phyloP scores from a whole-genome alignment of 257 asterid genomes.

The Solanum etuberosum region DNA sequence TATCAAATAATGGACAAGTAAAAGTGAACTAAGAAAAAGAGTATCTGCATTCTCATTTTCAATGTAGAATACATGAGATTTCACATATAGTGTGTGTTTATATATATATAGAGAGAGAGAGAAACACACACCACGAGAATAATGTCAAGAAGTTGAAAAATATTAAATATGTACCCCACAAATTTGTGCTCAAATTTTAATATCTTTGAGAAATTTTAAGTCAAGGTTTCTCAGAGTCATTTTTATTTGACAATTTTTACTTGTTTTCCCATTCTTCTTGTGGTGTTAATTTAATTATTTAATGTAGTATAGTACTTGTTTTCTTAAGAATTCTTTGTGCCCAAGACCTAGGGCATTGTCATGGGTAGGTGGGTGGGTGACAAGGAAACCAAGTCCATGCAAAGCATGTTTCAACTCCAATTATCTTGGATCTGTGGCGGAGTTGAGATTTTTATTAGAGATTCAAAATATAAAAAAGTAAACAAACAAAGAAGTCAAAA shows the following conservation, averaged over 20 bases:
- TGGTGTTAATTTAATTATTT: not conserved
- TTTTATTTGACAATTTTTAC: not conserved
- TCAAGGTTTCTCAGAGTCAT: not conserved
- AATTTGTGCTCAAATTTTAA: not conserved
- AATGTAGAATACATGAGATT: not conserved
- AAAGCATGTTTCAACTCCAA: not conserved
- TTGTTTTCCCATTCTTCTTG: not conserved
- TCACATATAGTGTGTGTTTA: not conserved
- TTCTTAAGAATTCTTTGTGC: not conserved
- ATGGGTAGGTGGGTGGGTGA: not conserved
- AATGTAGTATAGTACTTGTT: not conserved
- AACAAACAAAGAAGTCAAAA: not conserved
- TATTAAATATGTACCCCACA: not conserved
- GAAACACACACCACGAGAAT: not conserved
- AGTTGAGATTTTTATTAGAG: not conserved
- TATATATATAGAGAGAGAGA: not conserved
- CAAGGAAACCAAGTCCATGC: not conserved
- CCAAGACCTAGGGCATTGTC: not conserved
- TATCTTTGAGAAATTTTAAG: not conserved
- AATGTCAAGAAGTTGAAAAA: not conserved
- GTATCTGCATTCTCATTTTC: not conserved
- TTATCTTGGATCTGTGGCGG: not conserved
- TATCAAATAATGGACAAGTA: too few relatives aligned
- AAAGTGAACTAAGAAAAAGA: fast-evolving
- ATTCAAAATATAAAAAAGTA: not conserved